These are phyloP conservation scores for Gossypium gossypioides DNA, from an alignment of 441 rosid species.

Conservation along the genomic window DNA sequence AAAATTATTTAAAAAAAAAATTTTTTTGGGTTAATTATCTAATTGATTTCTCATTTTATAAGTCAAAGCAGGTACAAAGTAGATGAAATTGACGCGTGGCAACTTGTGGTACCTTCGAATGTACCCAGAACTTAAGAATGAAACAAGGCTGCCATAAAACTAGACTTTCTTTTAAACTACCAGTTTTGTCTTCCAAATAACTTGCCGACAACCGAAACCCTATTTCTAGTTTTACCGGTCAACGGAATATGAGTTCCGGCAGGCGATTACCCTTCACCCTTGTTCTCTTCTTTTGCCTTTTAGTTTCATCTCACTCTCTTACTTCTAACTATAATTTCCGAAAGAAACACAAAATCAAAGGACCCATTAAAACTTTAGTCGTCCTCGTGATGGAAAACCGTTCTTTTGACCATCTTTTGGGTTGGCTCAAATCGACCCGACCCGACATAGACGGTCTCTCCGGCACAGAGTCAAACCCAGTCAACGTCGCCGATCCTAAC, in stretches of 20 bases:
- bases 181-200: no score
- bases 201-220: background rate
- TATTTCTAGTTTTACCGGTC: background rate
- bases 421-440: constrained; percentile 79
- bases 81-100: no score
- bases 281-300: constrained; percentile 33
- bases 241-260: constrained; percentile 40
- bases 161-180: no score
- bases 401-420: constrained; percentile 83
- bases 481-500: constrained; percentile 47
- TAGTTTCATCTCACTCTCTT: constrained; percentile 45
- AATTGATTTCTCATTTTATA: no score
- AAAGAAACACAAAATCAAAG: constrained; percentile 40
- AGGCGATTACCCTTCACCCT: constrained; percentile 26
- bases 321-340: constrained; percentile 19
- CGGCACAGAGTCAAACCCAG: constrained; percentile 55
- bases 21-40: no score
- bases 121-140: no score
- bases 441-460: constrained; percentile 79
- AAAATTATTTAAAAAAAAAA: no score
- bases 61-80: no score
- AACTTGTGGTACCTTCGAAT: no score
- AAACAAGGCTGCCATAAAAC: no score
- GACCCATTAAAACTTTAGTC: constrained; percentile 82
- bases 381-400: constrained; percentile 90